Evolutionary conservation across 1,284 basidiomycete species (phyloP).

Genomic region (Marasmius sp.): DNA sequence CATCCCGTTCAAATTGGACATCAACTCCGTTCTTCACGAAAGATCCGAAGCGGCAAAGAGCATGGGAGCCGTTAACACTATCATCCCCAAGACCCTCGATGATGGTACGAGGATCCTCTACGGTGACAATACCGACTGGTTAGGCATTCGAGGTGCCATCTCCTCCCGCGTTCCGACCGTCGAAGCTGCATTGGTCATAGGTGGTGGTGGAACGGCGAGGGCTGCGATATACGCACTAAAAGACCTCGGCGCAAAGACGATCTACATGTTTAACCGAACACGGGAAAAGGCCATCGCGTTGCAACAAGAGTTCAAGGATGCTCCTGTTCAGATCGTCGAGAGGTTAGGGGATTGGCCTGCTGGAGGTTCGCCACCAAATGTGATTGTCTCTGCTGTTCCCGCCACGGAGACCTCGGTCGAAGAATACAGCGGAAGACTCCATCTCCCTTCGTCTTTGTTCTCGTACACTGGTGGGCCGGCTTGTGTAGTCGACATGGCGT

Average conservation of each 20-base stretch:
- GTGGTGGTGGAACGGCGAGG: conserved; percentile 90
- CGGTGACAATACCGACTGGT: conserved; percentile 95
- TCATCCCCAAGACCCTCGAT: conserved; percentile 52
- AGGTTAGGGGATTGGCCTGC: conserved; percentile 55
- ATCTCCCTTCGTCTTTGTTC: conserved; percentile 60
- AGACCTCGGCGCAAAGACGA: conserved; percentile 61
- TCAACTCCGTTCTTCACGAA: conserved; percentile 77
- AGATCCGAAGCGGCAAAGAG: conserved; percentile 78
- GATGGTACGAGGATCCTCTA: conserved; percentile 43
- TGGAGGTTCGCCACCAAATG: conserved; percentile 50
- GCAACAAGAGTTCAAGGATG: conserved; percentile 66
- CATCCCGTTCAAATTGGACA: conserved; percentile 88
- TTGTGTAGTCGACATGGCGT: conserved; percentile 91
- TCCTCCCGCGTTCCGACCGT: conserved; percentile 38
- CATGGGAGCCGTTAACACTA: conserved; percentile 93
- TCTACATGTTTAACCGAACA: conserved; percentile 89
- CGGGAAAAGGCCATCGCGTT: conserved; percentile 69
- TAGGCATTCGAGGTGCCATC: conserved; percentile 73
- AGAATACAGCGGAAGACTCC: conserved; percentile 41
- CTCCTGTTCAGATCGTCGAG: conserved; percentile 58
- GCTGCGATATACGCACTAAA: conserved; percentile 90
- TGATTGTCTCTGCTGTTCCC: conserved; percentile 87
- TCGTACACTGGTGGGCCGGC: conserved; percentile 41
- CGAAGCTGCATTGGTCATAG: conserved; percentile 76
- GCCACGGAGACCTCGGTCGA: conserved; percentile 63